Conservation (phyloP, 1,139 yeast genomes). For the Sugiyamaella paludigena region DNA sequence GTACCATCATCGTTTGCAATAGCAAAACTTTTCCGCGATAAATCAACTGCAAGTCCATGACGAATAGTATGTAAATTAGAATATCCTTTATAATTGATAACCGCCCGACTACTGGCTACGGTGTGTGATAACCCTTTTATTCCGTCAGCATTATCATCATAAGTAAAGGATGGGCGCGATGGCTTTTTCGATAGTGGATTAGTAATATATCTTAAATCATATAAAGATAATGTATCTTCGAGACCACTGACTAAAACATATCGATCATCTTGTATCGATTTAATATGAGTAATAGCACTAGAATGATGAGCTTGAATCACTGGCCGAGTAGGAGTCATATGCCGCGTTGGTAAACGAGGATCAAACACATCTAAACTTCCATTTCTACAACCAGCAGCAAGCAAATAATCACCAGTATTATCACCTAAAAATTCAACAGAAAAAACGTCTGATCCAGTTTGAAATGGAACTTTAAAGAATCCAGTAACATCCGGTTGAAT, state of each 20-base stretch:
- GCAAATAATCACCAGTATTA: conserved; percentile 1
- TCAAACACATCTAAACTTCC: conserved; percentile 21
- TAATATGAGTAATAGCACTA: conserved; percentile 9
- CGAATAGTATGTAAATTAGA: conserved; percentile 8
- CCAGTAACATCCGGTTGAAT: conserved; percentile 10
- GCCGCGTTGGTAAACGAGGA: conserved; percentile 10
- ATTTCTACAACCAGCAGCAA: conserved; percentile 22
- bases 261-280: conserved; percentile 11
- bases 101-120: conserved; percentile 1
- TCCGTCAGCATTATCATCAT: no score
- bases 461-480: conserved; percentile 8
- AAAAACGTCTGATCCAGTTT: conserved; percentile 18
- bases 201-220: conserved; percentile 24
- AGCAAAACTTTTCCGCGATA: conserved; percentile 7
- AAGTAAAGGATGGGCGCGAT: neutral
- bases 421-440: conserved; percentile 13
- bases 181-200: neutral
- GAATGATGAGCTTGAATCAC: conserved; percentile 4
- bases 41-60: conserved; percentile 15
- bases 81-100: conserved; percentile 12
- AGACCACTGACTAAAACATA: conserved; percentile 27
- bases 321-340: conserved; percentile 9
- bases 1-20: conserved; percentile 13
- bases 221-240: conserved; percentile 23
- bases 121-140: neutral